Conservation (phyloP, 371 early-diverging fungal genomes). For the Lichtheimia ornata region DNA sequence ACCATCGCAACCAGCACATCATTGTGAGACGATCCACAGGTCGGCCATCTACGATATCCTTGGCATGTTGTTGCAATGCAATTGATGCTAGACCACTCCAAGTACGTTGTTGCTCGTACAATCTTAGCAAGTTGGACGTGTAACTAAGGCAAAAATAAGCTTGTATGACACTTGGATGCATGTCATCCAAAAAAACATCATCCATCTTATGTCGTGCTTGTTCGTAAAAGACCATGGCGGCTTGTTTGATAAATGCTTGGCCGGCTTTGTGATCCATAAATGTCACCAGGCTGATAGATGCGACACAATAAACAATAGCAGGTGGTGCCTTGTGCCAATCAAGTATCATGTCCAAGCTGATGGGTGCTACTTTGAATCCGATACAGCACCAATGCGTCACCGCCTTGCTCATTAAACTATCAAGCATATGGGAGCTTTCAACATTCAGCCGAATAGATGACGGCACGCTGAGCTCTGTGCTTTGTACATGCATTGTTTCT, state of each 20-base stretch:
- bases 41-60: conserved; percentile 5
- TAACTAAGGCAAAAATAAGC: conserved; percentile 36
- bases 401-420: conserved; percentile 22
- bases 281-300: conserved; percentile 29
- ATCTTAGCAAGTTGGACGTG: conserved; percentile 29
- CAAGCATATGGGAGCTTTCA: conserved; percentile 19
- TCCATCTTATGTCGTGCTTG: conserved; percentile 34
- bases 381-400: conserved; percentile 33
- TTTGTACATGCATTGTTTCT: conserved; percentile 6
- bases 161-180: conserved; percentile 21
- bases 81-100: conserved; percentile 33
- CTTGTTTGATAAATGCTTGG: conserved; percentile 18
- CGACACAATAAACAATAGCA: conserved; percentile 30
- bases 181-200: conserved; percentile 26
- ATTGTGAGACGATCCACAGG: conserved; percentile 15
- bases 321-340: conserved; percentile 25
- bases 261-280: conserved; percentile 23
- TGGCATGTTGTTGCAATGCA: conserved; percentile 21
- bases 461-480: conserved; percentile 12
- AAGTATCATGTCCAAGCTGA: conserved; percentile 18
- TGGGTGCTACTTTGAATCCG: conserved; percentile 33
- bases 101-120: conserved; percentile 31
- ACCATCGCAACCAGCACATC: conserved; percentile 43
- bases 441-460: conserved; percentile 12
- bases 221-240: conserved; percentile 31